These are phyloP conservation scores for Kernera saxatilis DNA, from an alignment of 345 rosid genomes.

Conservation along the genomic window DNA sequence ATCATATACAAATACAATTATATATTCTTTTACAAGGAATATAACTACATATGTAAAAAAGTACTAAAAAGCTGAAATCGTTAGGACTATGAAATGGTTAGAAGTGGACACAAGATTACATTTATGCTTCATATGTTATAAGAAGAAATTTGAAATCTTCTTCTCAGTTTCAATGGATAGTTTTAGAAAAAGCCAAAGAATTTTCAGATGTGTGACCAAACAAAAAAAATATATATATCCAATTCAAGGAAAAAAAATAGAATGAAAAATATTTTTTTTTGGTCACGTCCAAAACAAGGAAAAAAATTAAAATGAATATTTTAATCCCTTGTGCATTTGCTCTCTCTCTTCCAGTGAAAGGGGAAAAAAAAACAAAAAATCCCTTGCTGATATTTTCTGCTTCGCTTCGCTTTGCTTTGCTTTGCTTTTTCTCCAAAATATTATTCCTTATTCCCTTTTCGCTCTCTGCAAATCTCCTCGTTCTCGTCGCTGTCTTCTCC, in stretches of 20 bases:
- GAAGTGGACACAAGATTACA: background rate
- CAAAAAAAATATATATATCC: background rate
- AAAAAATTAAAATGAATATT: no score
- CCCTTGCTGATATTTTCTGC: constrained; percentile 28
- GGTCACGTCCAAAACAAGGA: background rate
- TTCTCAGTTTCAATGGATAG: background rate
- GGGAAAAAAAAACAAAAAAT: background rate
- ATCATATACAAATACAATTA: no score
- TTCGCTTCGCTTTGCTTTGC: background rate
- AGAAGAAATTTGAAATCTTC: background rate
- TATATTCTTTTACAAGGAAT: no score
- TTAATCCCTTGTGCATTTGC: background rate
- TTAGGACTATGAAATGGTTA: background rate
- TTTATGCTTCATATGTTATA: no score
- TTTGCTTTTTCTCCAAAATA: constrained; percentile 4
- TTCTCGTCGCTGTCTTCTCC: constrained; percentile 17
- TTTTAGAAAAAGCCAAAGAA: background rate
- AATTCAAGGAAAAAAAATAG: background rate
- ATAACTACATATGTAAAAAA: no score
- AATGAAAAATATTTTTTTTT: background rate
- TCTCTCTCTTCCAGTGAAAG: constrained; percentile 15
- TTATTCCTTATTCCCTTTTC: background rate
- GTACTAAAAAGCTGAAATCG: background rate
- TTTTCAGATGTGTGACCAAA: background rate
- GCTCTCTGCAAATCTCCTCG: constrained; percentile 21